Base-by-base conservation (phyloP, 208 protist genomes). In the Trypanosomatidae sp. region DNA sequence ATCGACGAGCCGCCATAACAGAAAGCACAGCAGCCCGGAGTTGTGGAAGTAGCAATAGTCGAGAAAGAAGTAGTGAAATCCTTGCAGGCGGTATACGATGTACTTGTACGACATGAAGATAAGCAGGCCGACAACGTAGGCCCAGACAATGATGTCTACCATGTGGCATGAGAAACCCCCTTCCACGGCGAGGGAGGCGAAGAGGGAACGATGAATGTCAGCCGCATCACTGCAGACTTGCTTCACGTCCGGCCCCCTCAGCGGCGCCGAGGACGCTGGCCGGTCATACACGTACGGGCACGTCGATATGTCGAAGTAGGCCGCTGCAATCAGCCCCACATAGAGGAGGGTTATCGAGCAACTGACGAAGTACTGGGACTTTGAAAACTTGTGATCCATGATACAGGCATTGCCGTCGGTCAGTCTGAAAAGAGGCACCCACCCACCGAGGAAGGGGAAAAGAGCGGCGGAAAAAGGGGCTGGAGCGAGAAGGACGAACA, bases 41-140 rank as follows among this genome's bases (percentile, higher is more conserved):
- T 86, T 91, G 80, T 93, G 88, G 74, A 93, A 91, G 78, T 93
- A 91, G 69, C 85, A 91, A 73, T 91, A 91, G 62, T 93, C 88
- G 28, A 91, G 80, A 47, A 93, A 82, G 66, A 91, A 93, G 76
- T 93, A 90, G 67, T 93, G 88, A 50, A 88, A 60, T 17, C 86
- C 81, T 49, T 84, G 74, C 60, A 84, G 66, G 62, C 81, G 77
- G 74, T 91, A 89, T 68, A 67, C 68, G 17, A 88, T 71, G 67
- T 84, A 91, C 78, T 93, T 93, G 62, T 84, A 79, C 47, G 76
- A 77, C 79, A 91, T 88, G 53, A 89, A 89, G 0, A 84, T 49
- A 3, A 89, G 25, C 30, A 91, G 55, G 15, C 75, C 73, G 30
- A 87, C 56, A 22, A 91, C 83, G 73, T 91, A 93, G 36, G 77